Evolutionary conservation across 2,329 filamentous ascomycete species (phyloP).

Genomic region (Magnaporthales sp.): DNA sequence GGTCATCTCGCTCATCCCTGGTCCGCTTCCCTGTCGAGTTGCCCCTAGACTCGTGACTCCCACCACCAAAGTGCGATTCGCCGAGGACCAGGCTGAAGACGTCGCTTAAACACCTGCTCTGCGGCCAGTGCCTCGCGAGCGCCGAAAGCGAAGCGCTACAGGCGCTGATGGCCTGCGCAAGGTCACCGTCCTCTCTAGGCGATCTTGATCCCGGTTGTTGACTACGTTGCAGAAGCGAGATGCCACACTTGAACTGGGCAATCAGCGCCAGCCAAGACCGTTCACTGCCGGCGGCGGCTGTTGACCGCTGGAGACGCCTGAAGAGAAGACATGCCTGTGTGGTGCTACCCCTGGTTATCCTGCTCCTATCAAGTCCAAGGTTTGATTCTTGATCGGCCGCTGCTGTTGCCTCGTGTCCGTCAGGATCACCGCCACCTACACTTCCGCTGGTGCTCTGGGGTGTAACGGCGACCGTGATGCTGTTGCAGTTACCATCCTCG

Average conservation of each 20-base stretch:
- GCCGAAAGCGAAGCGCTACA: constrained; percentile 26
- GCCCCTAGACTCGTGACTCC: neutral
- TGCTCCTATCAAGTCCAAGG: neutral
- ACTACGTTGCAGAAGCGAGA: constrained; percentile 26
- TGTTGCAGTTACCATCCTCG: neutral
- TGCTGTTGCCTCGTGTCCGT: neutral
- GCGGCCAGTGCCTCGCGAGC: constrained; percentile 25
- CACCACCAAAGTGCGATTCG: neutral
- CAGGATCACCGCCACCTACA: neutral
- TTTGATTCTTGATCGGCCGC: neutral
- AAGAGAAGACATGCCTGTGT: neutral
- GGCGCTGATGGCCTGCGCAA: constrained; percentile 23
- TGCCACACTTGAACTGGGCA: constrained; percentile 23
- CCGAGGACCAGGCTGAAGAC: constrained; percentile 19
- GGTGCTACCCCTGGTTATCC: neutral
- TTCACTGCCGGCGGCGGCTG: neutral
- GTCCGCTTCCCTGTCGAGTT: neutral
- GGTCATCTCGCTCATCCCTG: neutral
- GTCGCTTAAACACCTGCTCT: constrained; percentile 23
- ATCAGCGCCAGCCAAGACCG: constrained; percentile 19
- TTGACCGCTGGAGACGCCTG: neutral
- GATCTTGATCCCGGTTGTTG: constrained; percentile 8
- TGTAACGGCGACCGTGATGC: neutral
- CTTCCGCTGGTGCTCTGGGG: neutral
- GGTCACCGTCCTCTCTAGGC: neutral